Base-by-base conservation (phyloP, 2,329 filamentous ascomycete genomes). In the Exserohilum turcica region DNA sequence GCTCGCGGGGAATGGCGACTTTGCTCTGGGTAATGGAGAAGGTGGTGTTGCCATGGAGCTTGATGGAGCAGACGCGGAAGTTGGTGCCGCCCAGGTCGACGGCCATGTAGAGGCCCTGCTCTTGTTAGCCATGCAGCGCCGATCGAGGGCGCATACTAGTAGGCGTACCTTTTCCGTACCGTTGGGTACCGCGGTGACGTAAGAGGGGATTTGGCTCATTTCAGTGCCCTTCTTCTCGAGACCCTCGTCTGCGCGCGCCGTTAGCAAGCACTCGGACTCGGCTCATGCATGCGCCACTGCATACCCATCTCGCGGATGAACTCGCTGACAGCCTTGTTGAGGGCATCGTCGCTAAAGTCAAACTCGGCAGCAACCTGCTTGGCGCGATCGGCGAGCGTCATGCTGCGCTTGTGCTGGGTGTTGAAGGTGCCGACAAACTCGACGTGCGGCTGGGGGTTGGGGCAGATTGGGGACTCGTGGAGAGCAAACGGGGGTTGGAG, bases 61-160 rank as follows among this genome's bases (percentile, higher is more conserved):
- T 85, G 69, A 99, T 89, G 37, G 93, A 97, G 80, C 94, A 99
- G 69, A 99, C 94, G 66, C 94, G 89, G 78, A 97, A 96, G 79
- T 99, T 99, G 61, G 94, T 99, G 67, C 94, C 94, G 58, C 94
- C 94, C n/a, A 99, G 84, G 71, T 99, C 94, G 61, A 99, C 92
- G 33, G 94, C 93, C 71, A 99, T 86, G 78, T 97, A 99, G 33
- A 97, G 82, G 42, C 94, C 94, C 91, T 95, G 66, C 12, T 27
- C 31, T 31, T 6, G 21, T 53, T 49, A 52, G 44, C 37, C 2
- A 8, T 18, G 1, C n/a, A 15, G 21, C 9, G 15, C 10, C 5
- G 24, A 3, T 6, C 13, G 19, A 27, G 46, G 13, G 36, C 16
- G 32, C 43, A 96, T n/a, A n/a, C n/a, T n/a, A 9, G 96, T 78